Base-by-base conservation (phyloP, 768 basidiomycete species). In the Gymnopilus junonius region DNA sequence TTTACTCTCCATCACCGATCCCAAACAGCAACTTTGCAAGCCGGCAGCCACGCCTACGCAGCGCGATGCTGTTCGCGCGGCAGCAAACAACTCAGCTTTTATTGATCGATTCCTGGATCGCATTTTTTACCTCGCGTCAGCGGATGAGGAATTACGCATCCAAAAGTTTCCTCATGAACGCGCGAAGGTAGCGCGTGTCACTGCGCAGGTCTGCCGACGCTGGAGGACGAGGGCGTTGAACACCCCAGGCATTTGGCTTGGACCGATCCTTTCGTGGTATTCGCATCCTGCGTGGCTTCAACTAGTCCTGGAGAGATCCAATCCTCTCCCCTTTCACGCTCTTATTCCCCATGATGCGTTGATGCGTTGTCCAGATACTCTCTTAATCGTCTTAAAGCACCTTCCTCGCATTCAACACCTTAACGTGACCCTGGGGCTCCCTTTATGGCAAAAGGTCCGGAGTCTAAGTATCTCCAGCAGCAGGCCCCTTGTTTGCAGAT, bases 251-350 rank as follows among this genome's bases (percentile, higher is more conserved):
- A 59, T 71, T 27, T 71, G 70, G 70, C 53, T 67, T 29, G 63
- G 65, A 15, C 64, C 64, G 11, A 66, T 63, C 15, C 66, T 69
- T 34, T 55, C 64, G 50, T 71, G 70, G 70, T 63, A 58, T 50
- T 65, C 70, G 10, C 54, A 62, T 7, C 61, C 63, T 35, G 20
- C 62, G 14, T 71, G 70, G 70, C 27, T 69, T 14, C 50, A 61
- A 10, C 45, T 58, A 20, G 65, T 71, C 10, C 56, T 71, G 29
- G 27, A 63, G 53, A 65, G 70, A 21, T 71, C 70, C 14, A 53
- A 59, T 35, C 66, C 68, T 7, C 62, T 65, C 34, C 65, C 64
- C 1, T 45, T 71, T 21, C 64, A 66, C 39, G 63, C 64, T 2
- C 34, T 65, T 34, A 65, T 71, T 42, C 70, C 68, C 23, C 25